Percentiles rank a stretch among this genome's conserved stretches.
Conservation (phyloP, 1,284 basidiomycete genomes). For the Malassezia japonica region DNA sequence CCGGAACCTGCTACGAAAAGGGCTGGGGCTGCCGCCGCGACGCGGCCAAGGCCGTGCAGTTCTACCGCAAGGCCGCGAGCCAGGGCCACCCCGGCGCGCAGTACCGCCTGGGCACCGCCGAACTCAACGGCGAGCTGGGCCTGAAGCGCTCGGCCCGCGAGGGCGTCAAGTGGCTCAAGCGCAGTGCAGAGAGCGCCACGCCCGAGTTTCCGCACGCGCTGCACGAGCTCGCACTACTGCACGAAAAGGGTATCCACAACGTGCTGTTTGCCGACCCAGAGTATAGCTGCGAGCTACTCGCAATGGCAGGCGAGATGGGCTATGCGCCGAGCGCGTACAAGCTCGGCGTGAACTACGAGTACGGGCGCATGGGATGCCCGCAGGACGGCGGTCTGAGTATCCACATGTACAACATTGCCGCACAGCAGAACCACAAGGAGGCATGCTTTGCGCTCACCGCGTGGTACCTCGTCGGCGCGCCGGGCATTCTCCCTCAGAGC, state of each 20-base stretch:
- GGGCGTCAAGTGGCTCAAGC: constrained; percentile 96
- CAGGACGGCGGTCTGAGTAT: constrained; percentile 92
- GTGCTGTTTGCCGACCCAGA: constrained; percentile 93
- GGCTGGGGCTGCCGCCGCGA: constrained; percentile 95
- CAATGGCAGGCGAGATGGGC: constrained; percentile 86
- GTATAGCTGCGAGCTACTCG: constrained; percentile 85
- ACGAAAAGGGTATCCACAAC: constrained; percentile 90
- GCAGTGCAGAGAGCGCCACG: constrained; percentile 66
- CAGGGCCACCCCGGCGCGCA: constrained; percentile 86
- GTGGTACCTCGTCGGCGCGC: constrained; percentile 97
- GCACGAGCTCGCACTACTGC: constrained; percentile 85
- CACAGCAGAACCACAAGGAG: constrained; percentile 90
- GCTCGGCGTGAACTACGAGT: constrained; percentile 96
- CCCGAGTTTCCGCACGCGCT: constrained; percentile 92
- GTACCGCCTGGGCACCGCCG: constrained; percentile 89
- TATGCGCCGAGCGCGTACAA: constrained; percentile 94
- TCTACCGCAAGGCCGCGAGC: constrained; percentile 82
- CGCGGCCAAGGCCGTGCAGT: constrained; percentile 78
- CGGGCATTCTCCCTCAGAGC: constrained; percentile 90
- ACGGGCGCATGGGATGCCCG: constrained; percentile 97
- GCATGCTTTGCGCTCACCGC: constrained; percentile 96
- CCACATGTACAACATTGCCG: constrained; percentile 73
- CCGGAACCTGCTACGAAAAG: constrained; percentile 95
- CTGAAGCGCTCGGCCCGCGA: constrained; percentile 79
- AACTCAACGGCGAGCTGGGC: constrained; percentile 89